These are phyloP conservation scores for Magnolia sinica DNA, from an alignment of 164 flowering plant species.

Conservation along the genomic window DNA sequence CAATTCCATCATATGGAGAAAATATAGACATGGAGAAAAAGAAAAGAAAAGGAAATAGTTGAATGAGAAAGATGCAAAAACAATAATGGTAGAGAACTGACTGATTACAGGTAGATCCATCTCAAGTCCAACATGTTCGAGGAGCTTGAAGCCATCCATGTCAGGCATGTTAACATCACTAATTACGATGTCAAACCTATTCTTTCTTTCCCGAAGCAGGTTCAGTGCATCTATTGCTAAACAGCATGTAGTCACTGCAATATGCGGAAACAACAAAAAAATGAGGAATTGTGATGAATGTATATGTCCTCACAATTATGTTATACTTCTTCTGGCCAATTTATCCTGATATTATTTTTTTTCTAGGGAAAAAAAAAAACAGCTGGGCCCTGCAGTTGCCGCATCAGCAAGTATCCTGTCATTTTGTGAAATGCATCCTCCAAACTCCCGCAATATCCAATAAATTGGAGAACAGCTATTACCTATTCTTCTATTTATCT, in stretches of 20 bases:
- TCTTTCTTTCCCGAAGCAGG: slow-evolving; percentile 81
- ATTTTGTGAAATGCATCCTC: no score
- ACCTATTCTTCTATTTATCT: no score
- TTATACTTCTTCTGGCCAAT: no score
- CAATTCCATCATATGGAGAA: neutral
- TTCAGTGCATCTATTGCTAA: slow-evolving; percentile 76
- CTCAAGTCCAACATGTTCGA: slow-evolving; percentile 94
- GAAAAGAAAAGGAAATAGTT: neutral
- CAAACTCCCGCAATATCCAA: no score
- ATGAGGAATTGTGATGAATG: no score
- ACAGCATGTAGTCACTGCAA: slow-evolving; percentile 86
- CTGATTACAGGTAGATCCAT: slow-evolving; percentile 99
- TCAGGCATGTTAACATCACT: slow-evolving; percentile 99
- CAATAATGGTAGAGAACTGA: slow-evolving; percentile 33
- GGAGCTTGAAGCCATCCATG: slow-evolving; percentile 97
- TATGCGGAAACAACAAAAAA: slow-evolving; percentile 5
- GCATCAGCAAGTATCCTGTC: no score
- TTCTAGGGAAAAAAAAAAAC: no score
- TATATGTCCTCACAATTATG: no score
- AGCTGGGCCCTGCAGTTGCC: no score
- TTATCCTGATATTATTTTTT: no score
- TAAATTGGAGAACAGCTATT: no score
- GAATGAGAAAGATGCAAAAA: neutral
- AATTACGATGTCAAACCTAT: slow-evolving; percentile 87
- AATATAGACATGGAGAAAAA: neutral